These are phyloP conservation scores for Teunomyces barrocoloradensis DNA, from an alignment of 805 yeast species.

Conservation along the genomic window DNA sequence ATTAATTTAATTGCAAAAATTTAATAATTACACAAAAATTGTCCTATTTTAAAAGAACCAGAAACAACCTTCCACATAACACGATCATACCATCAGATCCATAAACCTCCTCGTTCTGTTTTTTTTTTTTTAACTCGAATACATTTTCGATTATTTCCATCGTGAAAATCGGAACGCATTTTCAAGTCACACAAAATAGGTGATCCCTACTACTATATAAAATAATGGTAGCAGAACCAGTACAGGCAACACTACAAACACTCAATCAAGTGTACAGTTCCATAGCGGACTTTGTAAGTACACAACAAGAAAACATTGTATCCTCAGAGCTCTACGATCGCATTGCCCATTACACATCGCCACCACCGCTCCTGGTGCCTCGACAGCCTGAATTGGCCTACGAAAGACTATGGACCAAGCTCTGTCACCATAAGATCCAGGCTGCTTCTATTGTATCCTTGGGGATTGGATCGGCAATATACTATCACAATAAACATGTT, in stretches of 20 bases:
- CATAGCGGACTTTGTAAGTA: slow-evolving; percentile 19
- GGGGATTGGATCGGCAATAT: slow-evolving; percentile 21
- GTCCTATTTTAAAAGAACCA: too few species aligned
- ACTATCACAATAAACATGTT: slow-evolving; percentile 2
- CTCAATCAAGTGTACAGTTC: slow-evolving; percentile 20
- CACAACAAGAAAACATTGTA: slow-evolving; percentile 23
- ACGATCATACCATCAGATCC: too few species aligned
- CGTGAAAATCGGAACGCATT: not conserved
- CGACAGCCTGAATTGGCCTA: slow-evolving; percentile 1
- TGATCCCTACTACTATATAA: not conserved
- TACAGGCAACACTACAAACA: slow-evolving; percentile 34
- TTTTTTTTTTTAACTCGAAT: too few species aligned
- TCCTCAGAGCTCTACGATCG: slow-evolving; percentile 15
- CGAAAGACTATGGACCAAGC: not conserved
- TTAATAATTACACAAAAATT: too few species aligned
- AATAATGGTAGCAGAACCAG: slow-evolving; percentile 46
- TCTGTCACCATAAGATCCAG: slow-evolving; percentile 4
- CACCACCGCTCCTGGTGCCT: not conserved
- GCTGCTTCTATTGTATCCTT: slow-evolving; percentile 18
- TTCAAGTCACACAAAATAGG: not conserved
- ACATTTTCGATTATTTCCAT: too few species aligned
- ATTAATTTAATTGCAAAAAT: not conserved
- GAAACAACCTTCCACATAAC: too few species aligned
- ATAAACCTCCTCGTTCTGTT: too few species aligned
- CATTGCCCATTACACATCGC: slow-evolving; percentile 4